Base-by-base conservation (phyloP, 2,329 filamentous ascomycete species). In the Leptodontidium sp. region DNA sequence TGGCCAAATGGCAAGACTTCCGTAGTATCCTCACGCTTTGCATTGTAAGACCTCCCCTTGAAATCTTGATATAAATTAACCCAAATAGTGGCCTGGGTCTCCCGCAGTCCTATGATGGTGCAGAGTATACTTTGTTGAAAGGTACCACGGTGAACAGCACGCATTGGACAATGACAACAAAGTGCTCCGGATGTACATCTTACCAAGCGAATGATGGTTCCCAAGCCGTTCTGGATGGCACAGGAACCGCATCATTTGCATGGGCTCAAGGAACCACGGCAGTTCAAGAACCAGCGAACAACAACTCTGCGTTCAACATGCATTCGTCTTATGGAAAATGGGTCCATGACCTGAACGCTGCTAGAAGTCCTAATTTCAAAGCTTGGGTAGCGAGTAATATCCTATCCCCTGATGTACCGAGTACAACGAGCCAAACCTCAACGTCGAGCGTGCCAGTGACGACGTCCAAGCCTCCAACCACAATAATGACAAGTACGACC, bases 281-380 rank as follows among this genome's bases (percentile, higher is more conserved):
- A 24, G 65, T 71, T 38, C 40, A 64, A 43, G 66, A 69, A 12
- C 72, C 72, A 50, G 32, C 72, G 21, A 73, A 66, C 43, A 73
- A 71, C n/a, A 38, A 49, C n/a, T 71, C 72, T 26, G 61, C 58
- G 21, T 73, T 73, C 62, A 65, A 64, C 45, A 66, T 70, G 17
- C 72, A 73, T 50, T 35, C 58, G 15, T 43, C 61, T 15, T 67
- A 67, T 52, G 72, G 66, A 6, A 73, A 70, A 64, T 73, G 70
- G 70, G 63, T 26, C 26, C 70, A 72, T 62, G 72, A 73, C 58
- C 64, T 73, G 63, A 72, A 71, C 49, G 70, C 72, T 57, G 72
- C 72, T 12, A 55, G 72, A 61, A 72, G 64, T 45, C 64, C 70
- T 5, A 71, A 68, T 24, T 73, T 73, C 62, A 35, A 67, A 21